Evolutionary conservation across 225 moss, liverwort and hornwort genomes (phyloP).

Genomic region (Climacium dendroides): DNA sequence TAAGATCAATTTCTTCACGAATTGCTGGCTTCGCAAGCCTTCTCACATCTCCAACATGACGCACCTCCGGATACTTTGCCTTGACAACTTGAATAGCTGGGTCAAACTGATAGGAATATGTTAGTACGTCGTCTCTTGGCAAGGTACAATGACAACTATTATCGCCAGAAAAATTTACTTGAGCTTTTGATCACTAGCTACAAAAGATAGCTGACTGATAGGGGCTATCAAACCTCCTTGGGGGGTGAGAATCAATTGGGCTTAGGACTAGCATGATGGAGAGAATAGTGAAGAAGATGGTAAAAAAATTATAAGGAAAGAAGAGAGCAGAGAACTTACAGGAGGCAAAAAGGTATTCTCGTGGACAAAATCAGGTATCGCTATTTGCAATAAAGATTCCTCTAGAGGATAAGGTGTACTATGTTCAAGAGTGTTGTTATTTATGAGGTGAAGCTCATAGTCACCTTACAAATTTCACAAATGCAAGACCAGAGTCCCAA

Average conservation of each 20-base stretch:
- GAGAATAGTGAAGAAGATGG: background rate
- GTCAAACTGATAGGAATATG: slow-evolving; percentile 18
- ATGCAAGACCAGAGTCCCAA: background rate
- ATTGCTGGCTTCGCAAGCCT: slow-evolving; percentile 17
- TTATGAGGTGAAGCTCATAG: background rate
- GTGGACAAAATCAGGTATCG: background rate
- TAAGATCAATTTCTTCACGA: slow-evolving; percentile 27
- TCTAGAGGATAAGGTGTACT: background rate
- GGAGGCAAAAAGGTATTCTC: background rate
- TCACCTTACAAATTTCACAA: background rate
- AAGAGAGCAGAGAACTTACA: background rate
- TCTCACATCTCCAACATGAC: slow-evolving; percentile 47
- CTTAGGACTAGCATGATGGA: background rate
- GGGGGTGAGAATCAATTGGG: background rate
- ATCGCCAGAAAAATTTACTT: background rate
- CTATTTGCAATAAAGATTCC: background rate
- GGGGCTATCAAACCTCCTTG: background rate
- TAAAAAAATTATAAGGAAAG: background rate
- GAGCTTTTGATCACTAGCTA: background rate
- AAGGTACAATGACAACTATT: background rate
- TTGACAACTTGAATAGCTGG: slow-evolving; percentile 42
- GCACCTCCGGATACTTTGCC: slow-evolving; percentile 45
- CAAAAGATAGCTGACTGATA: background rate
- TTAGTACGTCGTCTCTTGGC: background rate
- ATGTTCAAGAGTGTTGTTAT: background rate